A percentile compares a stretch with the other conserved stretches of the same genome.
These are phyloP conservation scores for Lentinula lateritia DNA, from an alignment of 768 basidiomycete genomes.

Conservation along the genomic window DNA sequence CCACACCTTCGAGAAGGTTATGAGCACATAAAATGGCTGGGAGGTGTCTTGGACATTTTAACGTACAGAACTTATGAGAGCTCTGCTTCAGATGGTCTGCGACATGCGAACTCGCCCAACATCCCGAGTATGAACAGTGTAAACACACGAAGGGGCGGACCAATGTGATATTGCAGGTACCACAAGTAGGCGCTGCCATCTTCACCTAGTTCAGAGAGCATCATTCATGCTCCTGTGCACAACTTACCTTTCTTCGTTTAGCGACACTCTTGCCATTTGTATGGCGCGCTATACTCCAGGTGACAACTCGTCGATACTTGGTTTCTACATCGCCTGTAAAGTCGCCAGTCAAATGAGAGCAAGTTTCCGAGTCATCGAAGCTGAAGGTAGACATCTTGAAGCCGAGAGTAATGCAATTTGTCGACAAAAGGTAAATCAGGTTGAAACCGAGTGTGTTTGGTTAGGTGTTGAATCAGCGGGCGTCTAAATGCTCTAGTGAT, in stretches of 20 bases:
- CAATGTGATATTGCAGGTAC: slow-evolving; percentile 48
- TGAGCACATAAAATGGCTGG: background rate
- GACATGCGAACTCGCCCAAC: slow-evolving; percentile 61
- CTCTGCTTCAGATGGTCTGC: slow-evolving; percentile 49
- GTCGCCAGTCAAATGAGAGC: slow-evolving; percentile 39
- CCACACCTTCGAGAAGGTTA: slow-evolving; percentile 47
- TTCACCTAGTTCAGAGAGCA: slow-evolving; percentile 15
- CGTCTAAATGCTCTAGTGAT: background rate
- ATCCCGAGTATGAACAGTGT: slow-evolving; percentile 64
- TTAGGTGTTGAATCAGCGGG: background rate
- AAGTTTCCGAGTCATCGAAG: slow-evolving; percentile 26
- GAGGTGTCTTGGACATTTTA: background rate
- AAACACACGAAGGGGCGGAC: slow-evolving; percentile 69
- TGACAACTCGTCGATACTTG: slow-evolving; percentile 49
- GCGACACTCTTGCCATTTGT: slow-evolving; percentile 42
- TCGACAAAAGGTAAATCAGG: background rate
- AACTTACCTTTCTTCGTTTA: slow-evolving; percentile 63
- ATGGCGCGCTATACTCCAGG: slow-evolving; percentile 46
- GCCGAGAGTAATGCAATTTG: background rate
- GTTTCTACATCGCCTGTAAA: slow-evolving; percentile 32
- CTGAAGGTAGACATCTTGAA: background rate
- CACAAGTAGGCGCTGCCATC: slow-evolving; percentile 60
- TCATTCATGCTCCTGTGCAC: background rate
- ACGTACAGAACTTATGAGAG: slow-evolving; percentile 65
- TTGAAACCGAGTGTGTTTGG: background rate